These are phyloP conservation scores for Endoconidiophora polonica DNA, from an alignment of 2,329 filamentous ascomycete species.

Conservation along the genomic window DNA sequence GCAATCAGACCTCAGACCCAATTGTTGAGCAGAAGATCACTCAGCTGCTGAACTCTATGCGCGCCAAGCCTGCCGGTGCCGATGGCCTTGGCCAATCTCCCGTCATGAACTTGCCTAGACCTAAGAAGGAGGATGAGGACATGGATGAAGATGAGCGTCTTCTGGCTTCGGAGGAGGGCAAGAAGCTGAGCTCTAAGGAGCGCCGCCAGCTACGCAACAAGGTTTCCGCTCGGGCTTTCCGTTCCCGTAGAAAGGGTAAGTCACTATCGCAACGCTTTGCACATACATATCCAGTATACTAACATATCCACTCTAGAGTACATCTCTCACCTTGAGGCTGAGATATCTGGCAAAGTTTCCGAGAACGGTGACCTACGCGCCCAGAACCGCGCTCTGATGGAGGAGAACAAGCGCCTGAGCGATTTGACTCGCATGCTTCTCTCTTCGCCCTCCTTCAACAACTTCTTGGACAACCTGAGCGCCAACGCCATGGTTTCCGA, in stretches of 20 bases:
- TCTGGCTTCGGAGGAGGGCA: conserved; percentile 90
- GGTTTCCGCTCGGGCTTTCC: conserved; percentile 92
- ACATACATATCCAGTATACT: conserved; percentile 22
- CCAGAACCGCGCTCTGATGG: conserved; percentile 65
- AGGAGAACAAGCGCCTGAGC: conserved; percentile 69
- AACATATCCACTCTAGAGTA: conserved; percentile 54
- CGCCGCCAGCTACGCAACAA: conserved; percentile 96
- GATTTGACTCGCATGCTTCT: conserved; percentile 70
- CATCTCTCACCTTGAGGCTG: conserved; percentile 81
- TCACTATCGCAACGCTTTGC: conserved; percentile 6
- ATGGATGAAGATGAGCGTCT: conserved; percentile 97
- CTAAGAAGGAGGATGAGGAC: conserved; percentile 89
- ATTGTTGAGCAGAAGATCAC: conserved; percentile 85
- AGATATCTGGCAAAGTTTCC: conserved; percentile 67
- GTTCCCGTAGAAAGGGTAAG: conserved; percentile 93
- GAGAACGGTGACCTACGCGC: conserved; percentile 67
- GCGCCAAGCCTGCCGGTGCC: conserved; percentile 43
- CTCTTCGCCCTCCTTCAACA: conserved; percentile 65
- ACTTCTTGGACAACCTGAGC: conserved; percentile 58
- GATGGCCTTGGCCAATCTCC: conserved; percentile 23
- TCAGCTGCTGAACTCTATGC: conserved; percentile 82
- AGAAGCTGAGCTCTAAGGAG: conserved; percentile 98
- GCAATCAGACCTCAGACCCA: conserved; percentile 41
- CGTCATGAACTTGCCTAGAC: conserved; percentile 47
- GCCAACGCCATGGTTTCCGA: conserved; percentile 21